Evolutionary conservation across 2,329 filamentous ascomycete species (phyloP), one percentile per base, ranked within the genome.

Genomic region (Furcasterigmium furcatum): DNA sequence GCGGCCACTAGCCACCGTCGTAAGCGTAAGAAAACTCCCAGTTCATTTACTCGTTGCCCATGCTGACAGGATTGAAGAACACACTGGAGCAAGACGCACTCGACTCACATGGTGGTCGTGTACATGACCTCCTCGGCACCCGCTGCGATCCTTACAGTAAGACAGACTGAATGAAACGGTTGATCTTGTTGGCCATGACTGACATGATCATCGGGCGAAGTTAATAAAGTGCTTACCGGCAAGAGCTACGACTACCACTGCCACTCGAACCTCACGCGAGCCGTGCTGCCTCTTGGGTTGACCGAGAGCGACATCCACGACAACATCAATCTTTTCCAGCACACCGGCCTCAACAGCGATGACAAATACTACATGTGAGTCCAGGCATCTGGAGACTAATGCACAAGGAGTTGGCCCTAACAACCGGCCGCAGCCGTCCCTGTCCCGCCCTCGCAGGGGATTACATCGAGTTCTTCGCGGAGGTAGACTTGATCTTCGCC

Each of bases 121-220:
- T 88, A 32, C 88, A 95, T 69, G 89, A 95, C 66, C 70, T 94
- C 19, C 70, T 94, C 4, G 89, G 88, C 27, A 95, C 88, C 21
- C 73, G 89, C 38, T 95, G 89, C 64, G 89, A 94, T 65, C 88
- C 88, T 2, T 95, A 94, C 60, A 84, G n/a, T n/a, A n/a, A n/a
- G n/a, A n/a, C n/a, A n/a, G n/a, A n/a, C n/a, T n/a, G n/a, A n/a
- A n/a, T n/a, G n/a, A n/a, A n/a, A n/a, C n/a, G n/a, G n/a, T n/a
- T n/a, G n/a, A n/a, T n/a, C n/a, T n/a, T n/a, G n/a, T n/a, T n/a
- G n/a, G n/a, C n/a, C n/a, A n/a, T n/a, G n/a, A n/a, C n/a, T n/a
- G n/a, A n/a, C n/a, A n/a, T n/a, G n/a, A n/a, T n/a, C n/a, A n/a
- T n/a, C n/a, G n/a, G n/a, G n/a, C n/a, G n/a, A n/a, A n/a, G 76